These are phyloP conservation scores for Pythium aphanidermatum DNA, from an alignment of 352 stramenopile genomes.

Conservation along the genomic window DNA sequence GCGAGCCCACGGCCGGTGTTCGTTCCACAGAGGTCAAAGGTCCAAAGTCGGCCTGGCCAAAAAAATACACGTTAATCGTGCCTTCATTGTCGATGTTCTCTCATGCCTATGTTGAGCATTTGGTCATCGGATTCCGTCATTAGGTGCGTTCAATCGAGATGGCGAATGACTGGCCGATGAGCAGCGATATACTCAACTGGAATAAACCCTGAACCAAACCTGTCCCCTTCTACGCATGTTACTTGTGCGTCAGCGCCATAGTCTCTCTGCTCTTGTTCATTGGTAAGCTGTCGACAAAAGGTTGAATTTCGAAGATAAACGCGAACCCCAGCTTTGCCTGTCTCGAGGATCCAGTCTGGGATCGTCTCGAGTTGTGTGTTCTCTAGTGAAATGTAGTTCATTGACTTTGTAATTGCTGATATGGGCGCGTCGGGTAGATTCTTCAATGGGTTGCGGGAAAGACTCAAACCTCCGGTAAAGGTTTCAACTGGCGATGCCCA, in stretches of 20 bases:
- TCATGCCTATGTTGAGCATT: too few relatives aligned
- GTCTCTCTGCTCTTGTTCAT: not conserved
- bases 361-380: not conserved
- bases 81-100: too few relatives aligned
- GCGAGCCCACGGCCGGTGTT: too few relatives aligned
- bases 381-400: not conserved
- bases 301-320: not conserved
- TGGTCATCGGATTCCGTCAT: too few relatives aligned
- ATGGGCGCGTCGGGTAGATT: too few relatives aligned
- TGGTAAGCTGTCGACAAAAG: not conserved
- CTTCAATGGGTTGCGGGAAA: not conserved
- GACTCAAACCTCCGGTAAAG: not conserved
- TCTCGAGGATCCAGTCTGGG: not conserved
- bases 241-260: not conserved
- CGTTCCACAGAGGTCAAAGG: too few relatives aligned
- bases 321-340: not conserved
- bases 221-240: not conserved
- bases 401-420: too few relatives aligned
- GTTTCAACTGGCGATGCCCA: not conserved
- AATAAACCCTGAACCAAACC: not conserved
- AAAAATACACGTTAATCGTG: too few relatives aligned
- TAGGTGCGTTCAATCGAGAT: too few relatives aligned
- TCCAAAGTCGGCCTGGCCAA: too few relatives aligned
- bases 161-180: not conserved
- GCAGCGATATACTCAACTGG: constrained; percentile 1